Conservation (phyloP, 148 eudicot species). For the Fagopyrum tataricum region DNA sequence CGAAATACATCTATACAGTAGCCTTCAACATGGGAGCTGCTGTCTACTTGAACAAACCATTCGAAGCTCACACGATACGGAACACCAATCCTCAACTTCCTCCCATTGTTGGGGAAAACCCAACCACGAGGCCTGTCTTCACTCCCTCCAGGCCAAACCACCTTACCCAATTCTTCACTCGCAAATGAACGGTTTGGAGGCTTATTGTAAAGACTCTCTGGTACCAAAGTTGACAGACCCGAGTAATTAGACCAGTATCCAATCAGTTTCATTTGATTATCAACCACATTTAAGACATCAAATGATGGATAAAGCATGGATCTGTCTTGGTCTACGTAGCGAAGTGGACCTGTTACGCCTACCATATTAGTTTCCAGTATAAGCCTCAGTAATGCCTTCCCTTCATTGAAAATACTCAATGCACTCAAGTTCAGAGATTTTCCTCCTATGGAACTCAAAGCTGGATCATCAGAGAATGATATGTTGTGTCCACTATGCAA, state of each 20-base stretch:
- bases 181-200: slow-evolving; percentile 28
- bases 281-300: slow-evolving; percentile 37
- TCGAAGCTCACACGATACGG: slow-evolving; percentile 37
- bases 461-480: slow-evolving; percentile 40
- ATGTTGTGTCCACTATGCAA: slow-evolving; percentile 33
- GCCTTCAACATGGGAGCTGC: slow-evolving; percentile 26
- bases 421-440: slow-evolving; percentile 37
- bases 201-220: slow-evolving; percentile 25
- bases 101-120: slow-evolving; percentile 35
- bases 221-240: slow-evolving; percentile 30
- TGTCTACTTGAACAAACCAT: slow-evolving; percentile 27
- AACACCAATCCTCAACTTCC: slow-evolving; percentile 30
- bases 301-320: slow-evolving; percentile 29
- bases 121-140: slow-evolving; percentile 36
- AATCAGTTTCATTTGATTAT: slow-evolving; percentile 19
- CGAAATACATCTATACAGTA: slow-evolving; percentile 39
- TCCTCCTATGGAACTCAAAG: slow-evolving; percentile 26
- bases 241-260: slow-evolving; percentile 53
- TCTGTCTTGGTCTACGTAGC: slow-evolving; percentile 21
- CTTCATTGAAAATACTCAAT: slow-evolving; percentile 46
- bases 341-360: slow-evolving; percentile 34
- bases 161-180: slow-evolving; percentile 26
- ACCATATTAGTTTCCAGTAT: slow-evolving; percentile 35
- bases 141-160: slow-evolving; percentile 43
- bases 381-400: slow-evolving; percentile 26